Conservation (phyloP, 1,139 yeast genomes). For the Taphrina pruni region DNA sequence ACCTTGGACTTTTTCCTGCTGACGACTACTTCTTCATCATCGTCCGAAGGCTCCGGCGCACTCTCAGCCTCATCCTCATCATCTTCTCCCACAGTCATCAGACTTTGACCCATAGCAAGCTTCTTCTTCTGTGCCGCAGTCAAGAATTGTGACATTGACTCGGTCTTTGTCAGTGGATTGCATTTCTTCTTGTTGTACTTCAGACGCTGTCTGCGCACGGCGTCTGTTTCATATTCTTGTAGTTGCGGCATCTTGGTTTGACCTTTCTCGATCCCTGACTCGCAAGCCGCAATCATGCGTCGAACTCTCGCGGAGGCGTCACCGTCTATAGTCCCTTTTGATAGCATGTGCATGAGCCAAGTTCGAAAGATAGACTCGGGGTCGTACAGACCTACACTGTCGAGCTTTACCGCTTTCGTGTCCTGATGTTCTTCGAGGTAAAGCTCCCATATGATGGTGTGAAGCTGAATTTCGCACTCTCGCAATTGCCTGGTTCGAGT, state of each 20-base stretch:
- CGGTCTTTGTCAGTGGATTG: background rate
- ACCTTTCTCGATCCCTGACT: background rate
- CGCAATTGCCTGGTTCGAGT: constrained; percentile 27
- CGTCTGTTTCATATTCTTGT: constrained; percentile 12
- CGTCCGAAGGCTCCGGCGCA: background rate
- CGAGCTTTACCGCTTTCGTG: background rate
- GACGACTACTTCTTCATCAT: background rate
- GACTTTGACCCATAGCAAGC: background rate
- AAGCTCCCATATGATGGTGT: constrained; percentile 1
- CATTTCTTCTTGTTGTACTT: constrained; percentile 13
- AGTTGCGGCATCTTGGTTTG: constrained; percentile 2
- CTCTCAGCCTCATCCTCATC: background rate
- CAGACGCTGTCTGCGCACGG: constrained; percentile 10
- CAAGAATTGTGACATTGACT: background rate
- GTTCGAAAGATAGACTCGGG: constrained; percentile 12
- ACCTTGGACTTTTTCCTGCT: background rate
- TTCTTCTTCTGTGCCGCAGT: constrained; percentile 5
- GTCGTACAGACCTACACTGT: constrained; percentile 1
- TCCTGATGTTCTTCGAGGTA: constrained; percentile 13
- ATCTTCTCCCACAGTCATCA: background rate
- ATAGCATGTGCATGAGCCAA: constrained; percentile 10
- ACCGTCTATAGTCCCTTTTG: constrained; percentile 9
- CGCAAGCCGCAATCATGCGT: constrained; percentile 5
- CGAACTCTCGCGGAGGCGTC: constrained; percentile 13
- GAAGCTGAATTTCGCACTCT: constrained; percentile 34